Conservation (phyloP, 768 basidiomycete genomes). For the Pholiota molesta region DNA sequence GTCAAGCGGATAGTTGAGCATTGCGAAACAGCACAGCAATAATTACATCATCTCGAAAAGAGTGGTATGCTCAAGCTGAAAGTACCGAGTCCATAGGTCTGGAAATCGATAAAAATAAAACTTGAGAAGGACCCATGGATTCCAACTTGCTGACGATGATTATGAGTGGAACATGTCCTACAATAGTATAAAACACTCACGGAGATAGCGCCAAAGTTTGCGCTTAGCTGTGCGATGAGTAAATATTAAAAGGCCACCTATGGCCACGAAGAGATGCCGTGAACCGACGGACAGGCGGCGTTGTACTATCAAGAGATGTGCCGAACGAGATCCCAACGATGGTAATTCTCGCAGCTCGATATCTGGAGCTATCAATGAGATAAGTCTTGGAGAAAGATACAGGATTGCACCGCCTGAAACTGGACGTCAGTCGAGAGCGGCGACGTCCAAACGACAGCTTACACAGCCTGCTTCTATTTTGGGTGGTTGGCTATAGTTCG, state of each 20-base stretch:
- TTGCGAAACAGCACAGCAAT: neutral
- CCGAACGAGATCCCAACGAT: neutral
- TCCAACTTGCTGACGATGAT: conserved; percentile 22
- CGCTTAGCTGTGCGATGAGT: conserved; percentile 24
- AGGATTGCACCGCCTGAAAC: neutral
- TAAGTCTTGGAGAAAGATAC: conserved; percentile 5
- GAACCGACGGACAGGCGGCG: conserved; percentile 10
- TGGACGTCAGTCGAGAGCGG: conserved; percentile 3
- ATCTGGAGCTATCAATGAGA: conserved; percentile 8
- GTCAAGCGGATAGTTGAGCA: neutral
- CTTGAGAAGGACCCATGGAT: conserved; percentile 28
- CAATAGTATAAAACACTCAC: conserved; percentile 27
- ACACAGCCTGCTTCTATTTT: conserved; percentile 18
- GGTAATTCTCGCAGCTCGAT: neutral
- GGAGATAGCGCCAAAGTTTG: conserved; percentile 28
- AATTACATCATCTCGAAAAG: neutral
- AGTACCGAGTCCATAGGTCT: conserved; percentile 29
- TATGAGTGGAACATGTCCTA: conserved; percentile 20
- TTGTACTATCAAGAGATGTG: neutral
- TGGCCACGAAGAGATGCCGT: conserved; percentile 13
- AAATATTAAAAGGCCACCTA: conserved; percentile 16
- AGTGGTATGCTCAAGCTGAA: conserved; percentile 15
- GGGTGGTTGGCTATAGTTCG: conserved; percentile 7
- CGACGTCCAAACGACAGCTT: conserved; percentile 15
- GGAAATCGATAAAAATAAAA: conserved; percentile 23